Conservation (phyloP, 2,329 filamentous ascomycete genomes). For the Aspergillus ochraceus region DNA sequence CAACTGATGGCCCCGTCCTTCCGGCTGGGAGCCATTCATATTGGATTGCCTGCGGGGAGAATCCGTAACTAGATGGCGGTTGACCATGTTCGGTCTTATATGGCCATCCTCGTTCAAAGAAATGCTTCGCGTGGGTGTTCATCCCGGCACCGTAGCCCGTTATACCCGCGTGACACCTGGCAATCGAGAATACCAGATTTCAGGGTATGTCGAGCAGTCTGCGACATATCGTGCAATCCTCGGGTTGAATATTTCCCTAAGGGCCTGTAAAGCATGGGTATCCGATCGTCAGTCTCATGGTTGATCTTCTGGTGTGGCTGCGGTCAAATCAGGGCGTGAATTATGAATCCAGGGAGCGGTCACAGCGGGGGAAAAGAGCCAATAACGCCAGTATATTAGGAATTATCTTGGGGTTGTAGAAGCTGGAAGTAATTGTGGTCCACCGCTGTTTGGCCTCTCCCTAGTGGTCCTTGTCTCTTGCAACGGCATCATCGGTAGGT, state of each 20-base stretch:
- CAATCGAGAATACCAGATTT: slow-evolving; percentile 2
- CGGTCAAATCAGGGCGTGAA: background rate
- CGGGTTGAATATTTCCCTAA: background rate
- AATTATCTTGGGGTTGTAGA: background rate
- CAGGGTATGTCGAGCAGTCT: slow-evolving; percentile 4
- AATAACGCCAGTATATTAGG: background rate
- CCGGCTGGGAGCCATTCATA: slow-evolving; percentile 1
- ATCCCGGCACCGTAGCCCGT: background rate
- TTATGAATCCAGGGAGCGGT: slow-evolving; percentile 2
- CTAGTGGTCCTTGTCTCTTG: background rate
- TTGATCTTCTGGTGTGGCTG: slow-evolving; percentile 1
- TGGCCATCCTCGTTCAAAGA: background rate
- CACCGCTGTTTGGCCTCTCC: background rate
- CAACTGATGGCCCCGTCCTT: slow-evolving; percentile 2
- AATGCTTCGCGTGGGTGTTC: background rate
- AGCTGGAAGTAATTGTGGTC: background rate
- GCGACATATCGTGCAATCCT: slow-evolving; percentile 2
- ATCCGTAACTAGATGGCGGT: background rate
- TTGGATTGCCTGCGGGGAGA: background rate
- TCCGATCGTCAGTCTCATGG: background rate
- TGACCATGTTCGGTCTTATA: background rate
- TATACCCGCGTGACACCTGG: slow-evolving; percentile 1
- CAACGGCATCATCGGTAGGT: background rate
- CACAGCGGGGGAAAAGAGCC: background rate
- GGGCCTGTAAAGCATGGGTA: slow-evolving; percentile 1